Evolutionary conservation across 2,329 filamentous ascomycete genomes (phyloP).

Genomic region (Alternaria longipes): DNA sequence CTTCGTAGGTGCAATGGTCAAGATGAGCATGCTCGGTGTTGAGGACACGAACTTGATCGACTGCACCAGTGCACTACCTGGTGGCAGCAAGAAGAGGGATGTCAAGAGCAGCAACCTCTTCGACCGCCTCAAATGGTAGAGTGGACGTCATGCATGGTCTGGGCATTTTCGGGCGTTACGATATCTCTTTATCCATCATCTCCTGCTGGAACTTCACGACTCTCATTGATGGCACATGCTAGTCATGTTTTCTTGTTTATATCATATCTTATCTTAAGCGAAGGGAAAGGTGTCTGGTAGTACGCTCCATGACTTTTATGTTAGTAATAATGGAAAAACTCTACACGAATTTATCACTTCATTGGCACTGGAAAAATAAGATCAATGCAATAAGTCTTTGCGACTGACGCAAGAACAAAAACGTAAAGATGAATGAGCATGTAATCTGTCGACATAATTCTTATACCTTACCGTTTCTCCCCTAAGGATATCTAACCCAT

Average conservation of each 20-base stretch:
- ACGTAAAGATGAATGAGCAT: neutral
- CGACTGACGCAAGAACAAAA: neutral
- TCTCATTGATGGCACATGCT: constrained; percentile 1
- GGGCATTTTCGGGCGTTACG: neutral
- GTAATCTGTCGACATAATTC: neutral
- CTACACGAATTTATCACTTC: neutral
- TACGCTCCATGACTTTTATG: neutral
- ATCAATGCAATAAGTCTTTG: neutral
- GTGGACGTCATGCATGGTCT: neutral
- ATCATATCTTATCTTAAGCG: neutral
- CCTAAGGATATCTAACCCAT: constrained; percentile 1
- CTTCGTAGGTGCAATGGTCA: constrained; percentile 48
- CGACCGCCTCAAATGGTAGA: constrained; percentile 35
- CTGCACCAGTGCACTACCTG: constrained; percentile 46
- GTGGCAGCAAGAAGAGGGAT: constrained; percentile 44
- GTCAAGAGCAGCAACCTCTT: constrained; percentile 40
- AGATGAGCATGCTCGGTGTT: constrained; percentile 50
- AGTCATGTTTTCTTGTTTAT: constrained; percentile 6
- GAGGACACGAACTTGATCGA: constrained; percentile 34
- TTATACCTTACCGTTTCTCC: neutral
- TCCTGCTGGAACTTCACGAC: neutral
- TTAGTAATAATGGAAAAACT: neutral
- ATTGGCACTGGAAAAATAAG: neutral
- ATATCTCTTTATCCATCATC: neutral
- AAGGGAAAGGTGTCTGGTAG: neutral